Base-by-base conservation (phyloP, 2,329 filamentous ascomycete species). In the Mariannaea elegans region DNA sequence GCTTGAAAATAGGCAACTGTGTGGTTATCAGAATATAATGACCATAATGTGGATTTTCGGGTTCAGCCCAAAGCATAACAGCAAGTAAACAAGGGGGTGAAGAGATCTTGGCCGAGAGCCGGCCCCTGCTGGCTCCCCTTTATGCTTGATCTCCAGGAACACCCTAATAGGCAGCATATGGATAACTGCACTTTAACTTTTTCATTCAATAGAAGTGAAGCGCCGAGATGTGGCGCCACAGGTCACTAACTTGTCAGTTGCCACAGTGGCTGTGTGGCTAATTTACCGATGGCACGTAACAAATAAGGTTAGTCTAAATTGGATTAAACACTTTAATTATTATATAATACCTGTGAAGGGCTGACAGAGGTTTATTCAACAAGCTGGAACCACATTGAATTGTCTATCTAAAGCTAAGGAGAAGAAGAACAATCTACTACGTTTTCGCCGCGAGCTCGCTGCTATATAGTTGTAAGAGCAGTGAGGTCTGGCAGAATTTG, bases 41-140 rank as follows among this genome's bases (percentile, higher is more conserved):
- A 47, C 45, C 45, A 47, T 47, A 24, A 32, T 23, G 45, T 47
- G 45, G 45, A 47, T 47, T 47, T 47, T 47, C 14, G 19, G 41
- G 21, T 45, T 27, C 41, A 31, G 42, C 42, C 24, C 24, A 31
- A 10, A 46, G 42, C 14, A 10, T 27, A 31, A 46, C 2, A 13
- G 14, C 42, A 46, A 29, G 24, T 14, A 16, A 31, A 31, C 24
- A 29, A 44, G 34, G 36, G 46, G 39, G 32, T 44, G 19, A 47
- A 34, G 38, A 41, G 18, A 41, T 19, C 38, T 41, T 41, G 38
- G 18, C 12, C 16, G 38, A 41, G 38, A 41, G 38, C 38, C n/a
- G 18, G 16, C 38, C 18, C 38, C 34, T 38, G 34, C 7, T 31
- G 27, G 27, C 27, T 31, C 27, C 32, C 32, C 32, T 14, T 36